These are phyloP conservation scores for Malus sieversii DNA, from an alignment of 306 rosid species.

Conservation along the genomic window DNA sequence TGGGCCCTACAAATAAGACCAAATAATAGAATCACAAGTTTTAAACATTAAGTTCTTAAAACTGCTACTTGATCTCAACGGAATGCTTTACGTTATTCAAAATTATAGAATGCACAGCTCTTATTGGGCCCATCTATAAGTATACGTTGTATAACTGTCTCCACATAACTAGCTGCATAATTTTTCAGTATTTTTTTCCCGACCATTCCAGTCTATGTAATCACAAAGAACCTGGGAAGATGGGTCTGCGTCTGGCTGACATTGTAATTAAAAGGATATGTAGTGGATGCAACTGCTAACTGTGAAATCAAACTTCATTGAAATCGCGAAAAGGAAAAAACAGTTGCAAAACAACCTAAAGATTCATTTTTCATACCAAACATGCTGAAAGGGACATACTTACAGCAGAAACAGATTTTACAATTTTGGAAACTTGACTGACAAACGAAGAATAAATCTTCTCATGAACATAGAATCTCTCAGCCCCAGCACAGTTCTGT, in stretches of 20 bases:
- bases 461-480: slow-evolving; percentile 84
- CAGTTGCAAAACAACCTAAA: not conserved
- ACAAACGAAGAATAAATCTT: slow-evolving; percentile 68
- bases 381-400: slow-evolving; percentile 26
- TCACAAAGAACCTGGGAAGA: not conserved
- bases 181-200: not conserved
- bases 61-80: not conserved
- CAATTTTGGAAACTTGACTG: slow-evolving; percentile 59
- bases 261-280: not conserved
- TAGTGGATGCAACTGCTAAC: slow-evolving; percentile 1
- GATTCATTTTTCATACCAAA: slow-evolving; percentile 5
- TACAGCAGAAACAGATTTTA: slow-evolving; percentile 81
- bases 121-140: not conserved
- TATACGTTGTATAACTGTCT: not conserved
- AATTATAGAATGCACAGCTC: not conserved
- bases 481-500: slow-evolving; percentile 98
- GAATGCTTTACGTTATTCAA: not conserved
- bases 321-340: not conserved
- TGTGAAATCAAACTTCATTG: not conserved
- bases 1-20: slow-evolving; percentile 63
- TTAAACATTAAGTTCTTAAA: not conserved
- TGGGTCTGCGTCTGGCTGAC: not conserved
- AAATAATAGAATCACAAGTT: not conserved
- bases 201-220: not conserved
- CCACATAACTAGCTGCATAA: not conserved